phyloP scores from a whole-genome alignment of 306 rosid genomes.

The Calophaca sinica region DNA sequence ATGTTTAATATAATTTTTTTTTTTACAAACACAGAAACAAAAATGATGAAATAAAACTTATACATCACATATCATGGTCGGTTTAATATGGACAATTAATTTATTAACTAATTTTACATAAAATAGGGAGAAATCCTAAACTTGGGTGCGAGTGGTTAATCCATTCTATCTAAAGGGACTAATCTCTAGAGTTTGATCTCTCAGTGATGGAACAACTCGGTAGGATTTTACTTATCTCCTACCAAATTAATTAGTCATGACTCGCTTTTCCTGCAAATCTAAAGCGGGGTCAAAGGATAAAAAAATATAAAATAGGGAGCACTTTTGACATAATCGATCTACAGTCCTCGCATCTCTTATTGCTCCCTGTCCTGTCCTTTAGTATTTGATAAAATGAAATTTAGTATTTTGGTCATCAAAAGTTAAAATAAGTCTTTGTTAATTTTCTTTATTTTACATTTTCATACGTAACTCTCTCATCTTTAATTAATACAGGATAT shows the following conservation, averaged over 20 bases:
- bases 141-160: too few relatives aligned
- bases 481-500: background rate
- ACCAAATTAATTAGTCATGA: too few relatives aligned
- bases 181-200: too few relatives aligned
- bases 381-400: too few relatives aligned
- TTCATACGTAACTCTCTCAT: background rate
- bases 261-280: too few relatives aligned
- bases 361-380: background rate
- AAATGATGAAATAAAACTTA: background rate
- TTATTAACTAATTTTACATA: slow-evolving; percentile 11
- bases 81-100: slow-evolving; percentile 23
- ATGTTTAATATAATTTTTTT: too few relatives aligned
- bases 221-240: too few relatives aligned
- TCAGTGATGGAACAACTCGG: too few relatives aligned
- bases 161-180: too few relatives aligned
- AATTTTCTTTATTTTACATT: background rate
- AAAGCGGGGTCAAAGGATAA: too few relatives aligned
- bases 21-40: background rate
- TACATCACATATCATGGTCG: slow-evolving; percentile 37
- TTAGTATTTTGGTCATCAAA: background rate
- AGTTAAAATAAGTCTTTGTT: background rate
- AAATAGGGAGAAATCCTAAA: background rate
- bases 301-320: background rate
- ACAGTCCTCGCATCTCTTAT: background rate
- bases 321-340: background rate